Evolutionary conservation across 1,139 yeast species (phyloP).

Genomic region (Pichia sp.): DNA sequence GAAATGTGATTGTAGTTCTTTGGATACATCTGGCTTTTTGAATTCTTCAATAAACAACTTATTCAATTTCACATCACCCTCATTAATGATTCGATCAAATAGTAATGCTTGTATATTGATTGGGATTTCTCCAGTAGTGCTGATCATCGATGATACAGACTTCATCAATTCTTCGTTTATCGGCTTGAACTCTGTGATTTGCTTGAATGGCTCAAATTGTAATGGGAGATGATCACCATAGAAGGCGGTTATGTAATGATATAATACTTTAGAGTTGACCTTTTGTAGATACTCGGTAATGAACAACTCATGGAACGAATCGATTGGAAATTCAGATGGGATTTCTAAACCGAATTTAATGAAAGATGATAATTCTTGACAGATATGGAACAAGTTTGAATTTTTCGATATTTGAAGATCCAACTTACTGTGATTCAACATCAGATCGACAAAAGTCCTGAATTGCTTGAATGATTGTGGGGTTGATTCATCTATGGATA

Average conservation of each 20-base stretch:
- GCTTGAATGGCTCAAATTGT: no score
- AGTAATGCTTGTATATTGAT: background rate
- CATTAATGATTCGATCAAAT: background rate
- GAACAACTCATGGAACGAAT: conserved; percentile 1
- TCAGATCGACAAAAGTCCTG: conserved; percentile 1
- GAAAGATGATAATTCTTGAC: background rate
- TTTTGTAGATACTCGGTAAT: conserved; percentile 1
- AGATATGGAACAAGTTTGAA: background rate
- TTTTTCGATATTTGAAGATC: background rate
- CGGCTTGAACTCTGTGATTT: no score
- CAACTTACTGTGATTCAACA: background rate
- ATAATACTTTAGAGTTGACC: background rate
- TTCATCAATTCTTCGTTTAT: background rate
- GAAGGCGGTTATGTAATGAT: conserved; percentile 2
- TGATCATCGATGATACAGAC: background rate
- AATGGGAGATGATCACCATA: background rate
- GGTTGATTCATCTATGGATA: background rate
- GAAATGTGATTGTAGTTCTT: background rate
- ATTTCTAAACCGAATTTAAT: background rate
- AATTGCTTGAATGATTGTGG: background rate
- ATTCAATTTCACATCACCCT: background rate
- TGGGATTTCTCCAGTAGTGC: background rate
- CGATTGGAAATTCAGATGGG: background rate
- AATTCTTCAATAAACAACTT: background rate
- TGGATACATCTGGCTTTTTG: background rate